Evolutionary conservation across 768 basidiomycete genomes (phyloP).

Genomic region (Collybia sp.): DNA sequence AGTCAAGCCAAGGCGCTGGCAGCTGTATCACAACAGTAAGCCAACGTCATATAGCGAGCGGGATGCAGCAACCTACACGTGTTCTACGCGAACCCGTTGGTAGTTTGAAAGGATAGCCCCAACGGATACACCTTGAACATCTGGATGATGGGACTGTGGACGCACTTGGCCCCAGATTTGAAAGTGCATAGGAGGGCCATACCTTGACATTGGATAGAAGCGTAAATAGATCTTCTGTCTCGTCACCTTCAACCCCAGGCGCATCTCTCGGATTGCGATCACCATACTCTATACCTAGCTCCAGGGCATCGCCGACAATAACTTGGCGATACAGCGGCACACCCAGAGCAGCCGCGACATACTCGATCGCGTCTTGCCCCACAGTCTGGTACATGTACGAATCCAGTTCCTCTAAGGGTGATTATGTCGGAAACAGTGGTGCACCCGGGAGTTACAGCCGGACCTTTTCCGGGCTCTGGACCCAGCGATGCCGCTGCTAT

Average conservation of each 20-base stretch:
- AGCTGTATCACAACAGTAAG: conserved; percentile 38
- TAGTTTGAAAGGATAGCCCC: conserved; percentile 98
- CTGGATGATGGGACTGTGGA: conserved; percentile 66
- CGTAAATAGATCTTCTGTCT: conserved; percentile 89
- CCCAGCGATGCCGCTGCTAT: conserved; percentile 86
- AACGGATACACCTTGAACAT: conserved; percentile 82
- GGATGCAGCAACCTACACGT: conserved; percentile 61
- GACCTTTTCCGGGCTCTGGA: conserved; percentile 84
- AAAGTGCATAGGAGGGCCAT: conserved; percentile 6
- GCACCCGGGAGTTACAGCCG: conserved; percentile 18
- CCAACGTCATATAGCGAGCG: background rate
- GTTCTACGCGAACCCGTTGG: conserved; percentile 94
- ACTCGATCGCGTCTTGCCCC: conserved; percentile 88
- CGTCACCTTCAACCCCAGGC: conserved; percentile 70
- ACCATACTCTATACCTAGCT: conserved; percentile 86
- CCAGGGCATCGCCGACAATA: conserved; percentile 78
- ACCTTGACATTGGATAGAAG: conserved; percentile 79
- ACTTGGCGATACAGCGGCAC: conserved; percentile 81
- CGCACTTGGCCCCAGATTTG: background rate
- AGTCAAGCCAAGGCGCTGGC: conserved; percentile 73
- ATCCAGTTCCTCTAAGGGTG: conserved; percentile 87
- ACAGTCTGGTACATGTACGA: conserved; percentile 99
- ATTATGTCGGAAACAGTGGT: conserved; percentile 15
- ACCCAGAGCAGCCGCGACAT: conserved; percentile 79
- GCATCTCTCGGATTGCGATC: conserved; percentile 40